phyloP scores from a whole-genome alignment of 1,139 yeast species.

The Trichomonascaceae sp. region DNA sequence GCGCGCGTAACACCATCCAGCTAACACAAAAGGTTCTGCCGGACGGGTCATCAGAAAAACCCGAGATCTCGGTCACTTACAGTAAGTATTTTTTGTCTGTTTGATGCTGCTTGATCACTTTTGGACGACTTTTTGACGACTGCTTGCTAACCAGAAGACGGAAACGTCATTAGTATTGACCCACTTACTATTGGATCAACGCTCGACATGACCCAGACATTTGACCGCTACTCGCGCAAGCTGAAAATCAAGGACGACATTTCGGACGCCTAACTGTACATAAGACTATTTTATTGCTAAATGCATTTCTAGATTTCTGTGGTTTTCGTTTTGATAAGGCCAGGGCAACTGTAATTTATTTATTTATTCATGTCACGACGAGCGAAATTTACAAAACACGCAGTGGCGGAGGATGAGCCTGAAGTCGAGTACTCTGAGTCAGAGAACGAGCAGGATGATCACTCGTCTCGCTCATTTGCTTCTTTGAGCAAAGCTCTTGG shows the following conservation, averaged over 20 bases:
- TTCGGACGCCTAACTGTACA: slow-evolving; percentile 9
- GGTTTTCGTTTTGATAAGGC: no score
- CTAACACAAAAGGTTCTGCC: slow-evolving; percentile 20
- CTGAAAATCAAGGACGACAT: slow-evolving; percentile 37
- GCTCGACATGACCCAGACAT: slow-evolving; percentile 24
- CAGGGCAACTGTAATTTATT: no score
- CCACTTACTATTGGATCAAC: slow-evolving; percentile 35
- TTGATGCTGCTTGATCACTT: neutral
- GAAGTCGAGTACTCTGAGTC: no score
- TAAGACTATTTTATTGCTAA: no score
- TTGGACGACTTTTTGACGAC: neutral
- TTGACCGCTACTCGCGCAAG: slow-evolving; percentile 45
- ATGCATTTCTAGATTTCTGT: no score
- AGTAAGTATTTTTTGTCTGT: slow-evolving; percentile 26
- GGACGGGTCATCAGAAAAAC: slow-evolving; percentile 31
- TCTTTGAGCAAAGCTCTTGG: no score
- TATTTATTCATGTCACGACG: no score
- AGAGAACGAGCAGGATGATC: no score
- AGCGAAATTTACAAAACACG: no score
- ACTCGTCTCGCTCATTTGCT: no score
- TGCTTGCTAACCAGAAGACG: slow-evolving; percentile 64
- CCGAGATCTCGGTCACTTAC: slow-evolving; percentile 60
- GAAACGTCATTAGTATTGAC: slow-evolving; percentile 53
- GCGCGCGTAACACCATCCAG: slow-evolving; percentile 18
- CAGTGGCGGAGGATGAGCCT: no score